Evolutionary conservation across 2,329 filamentous ascomycete genomes (phyloP).

Genomic region (Apiospora saccharicola): DNA sequence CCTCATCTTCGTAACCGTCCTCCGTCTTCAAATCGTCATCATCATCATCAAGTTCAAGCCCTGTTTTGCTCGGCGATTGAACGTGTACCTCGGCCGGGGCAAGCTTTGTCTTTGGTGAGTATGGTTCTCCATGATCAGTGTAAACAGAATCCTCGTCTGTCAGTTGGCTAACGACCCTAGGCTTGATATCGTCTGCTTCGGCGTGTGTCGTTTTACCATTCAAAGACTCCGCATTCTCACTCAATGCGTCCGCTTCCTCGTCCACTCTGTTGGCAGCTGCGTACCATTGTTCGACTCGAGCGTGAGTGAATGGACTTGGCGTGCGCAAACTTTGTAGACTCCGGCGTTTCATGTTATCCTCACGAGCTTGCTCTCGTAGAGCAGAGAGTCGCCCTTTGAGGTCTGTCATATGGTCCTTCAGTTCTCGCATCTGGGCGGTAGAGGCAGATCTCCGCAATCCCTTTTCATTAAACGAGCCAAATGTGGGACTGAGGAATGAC

Average conservation of each 20-base stretch:
- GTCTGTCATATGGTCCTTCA: constrained; percentile 86
- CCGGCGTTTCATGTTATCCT: constrained; percentile 78
- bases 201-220: constrained; percentile 21
- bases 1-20: constrained; percentile 44
- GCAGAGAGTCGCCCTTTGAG: constrained; percentile 86
- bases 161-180: not conserved
- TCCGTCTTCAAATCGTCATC: constrained; percentile 45
- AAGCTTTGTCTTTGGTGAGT: constrained; percentile 35
- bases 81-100: constrained; percentile 27
- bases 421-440: constrained; percentile 72
- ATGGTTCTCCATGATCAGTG: constrained; percentile 35
- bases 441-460: constrained; percentile 72
- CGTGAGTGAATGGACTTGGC: constrained; percentile 80
- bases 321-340: constrained; percentile 79
- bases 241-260: constrained; percentile 30
- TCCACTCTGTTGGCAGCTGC: constrained; percentile 41
- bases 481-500: constrained; percentile 54
- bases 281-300: constrained; percentile 64
- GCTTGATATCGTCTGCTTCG: not conserved
- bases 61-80: constrained; percentile 26
- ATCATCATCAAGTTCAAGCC: constrained; percentile 35
- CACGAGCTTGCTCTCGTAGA: constrained; percentile 78
- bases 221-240: constrained; percentile 11
- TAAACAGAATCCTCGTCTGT: constrained; percentile 26
- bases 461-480: constrained; percentile 51